Conservation (phyloP, 2,329 filamentous ascomycete species). For the Cytospora mali region DNA sequence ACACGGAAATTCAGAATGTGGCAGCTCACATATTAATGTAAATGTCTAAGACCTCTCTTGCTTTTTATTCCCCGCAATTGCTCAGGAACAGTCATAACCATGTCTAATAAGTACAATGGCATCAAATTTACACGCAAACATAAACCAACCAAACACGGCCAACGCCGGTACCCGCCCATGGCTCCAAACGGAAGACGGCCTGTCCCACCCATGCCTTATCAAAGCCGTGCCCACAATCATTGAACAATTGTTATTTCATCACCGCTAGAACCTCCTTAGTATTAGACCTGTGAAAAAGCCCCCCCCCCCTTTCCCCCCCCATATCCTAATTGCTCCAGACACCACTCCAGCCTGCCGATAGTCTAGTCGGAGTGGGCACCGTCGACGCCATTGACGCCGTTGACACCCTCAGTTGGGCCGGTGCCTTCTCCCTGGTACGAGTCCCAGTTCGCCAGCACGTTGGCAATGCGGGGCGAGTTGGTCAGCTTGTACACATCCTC, state of each 20-base stretch:
- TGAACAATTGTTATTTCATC: constrained; percentile 20
- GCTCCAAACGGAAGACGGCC: constrained; percentile 17
- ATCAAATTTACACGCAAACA: neutral
- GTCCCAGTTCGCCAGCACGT: constrained; percentile 85
- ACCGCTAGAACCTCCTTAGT: constrained; percentile 12
- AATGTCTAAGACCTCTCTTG: constrained; percentile 15
- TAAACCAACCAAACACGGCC: constrained; percentile 22
- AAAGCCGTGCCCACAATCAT: constrained; percentile 11
- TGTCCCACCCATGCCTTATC: constrained; percentile 19
- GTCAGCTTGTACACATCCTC: constrained; percentile 97
- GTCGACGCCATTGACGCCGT: constrained; percentile 25
- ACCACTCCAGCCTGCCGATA: neutral
- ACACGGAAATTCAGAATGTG: neutral
- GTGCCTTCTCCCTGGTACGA: constrained; percentile 62
- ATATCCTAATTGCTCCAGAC: neutral
- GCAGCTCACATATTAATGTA: neutral
- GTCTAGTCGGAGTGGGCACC: constrained; percentile 21
- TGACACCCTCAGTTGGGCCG: constrained; percentile 28
- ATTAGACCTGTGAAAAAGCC: constrained; percentile 6
- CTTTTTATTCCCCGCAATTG: constrained; percentile 7
- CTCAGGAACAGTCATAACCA: constrained; percentile 6
- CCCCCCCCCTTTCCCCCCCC: too few species aligned
- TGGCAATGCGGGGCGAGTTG: constrained; percentile 76
- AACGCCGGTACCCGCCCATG: constrained; percentile 26
- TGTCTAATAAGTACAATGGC: constrained; percentile 16